Evolutionary conservation across 2,329 filamentous ascomycete genomes (phyloP).

Genomic region (Aaosphaeria pasadenensis): DNA sequence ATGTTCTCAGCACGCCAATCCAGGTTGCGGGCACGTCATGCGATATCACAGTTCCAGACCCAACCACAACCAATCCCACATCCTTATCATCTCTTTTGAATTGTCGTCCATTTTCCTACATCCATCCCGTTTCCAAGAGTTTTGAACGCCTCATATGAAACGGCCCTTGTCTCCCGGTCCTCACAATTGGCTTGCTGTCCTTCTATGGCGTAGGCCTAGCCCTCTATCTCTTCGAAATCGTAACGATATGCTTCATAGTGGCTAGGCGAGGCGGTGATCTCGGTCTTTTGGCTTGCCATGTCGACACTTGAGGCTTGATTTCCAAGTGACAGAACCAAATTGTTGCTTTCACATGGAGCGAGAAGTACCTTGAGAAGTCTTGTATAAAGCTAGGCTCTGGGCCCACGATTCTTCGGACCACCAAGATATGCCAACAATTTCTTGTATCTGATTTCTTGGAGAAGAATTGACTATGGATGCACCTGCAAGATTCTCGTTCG

Average conservation of each 20-base stretch:
- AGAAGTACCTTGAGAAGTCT: background rate
- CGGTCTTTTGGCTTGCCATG: background rate
- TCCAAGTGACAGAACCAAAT: background rate
- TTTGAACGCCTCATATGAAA: background rate
- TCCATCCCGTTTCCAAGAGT: background rate
- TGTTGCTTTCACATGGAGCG: background rate
- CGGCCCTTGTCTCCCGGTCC: background rate
- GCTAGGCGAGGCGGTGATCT: background rate
- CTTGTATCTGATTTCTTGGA: background rate
- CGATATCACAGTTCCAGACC: background rate
- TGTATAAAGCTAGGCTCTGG: background rate
- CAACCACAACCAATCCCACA: background rate
- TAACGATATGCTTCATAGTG: background rate
- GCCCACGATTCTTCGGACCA: background rate
- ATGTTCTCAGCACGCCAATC: background rate
- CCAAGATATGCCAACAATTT: background rate
- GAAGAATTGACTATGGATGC: background rate
- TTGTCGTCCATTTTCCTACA: background rate
- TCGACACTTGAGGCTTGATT: background rate
- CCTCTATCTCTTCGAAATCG: background rate
- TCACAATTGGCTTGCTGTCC: background rate
- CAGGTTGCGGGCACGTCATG: background rate
- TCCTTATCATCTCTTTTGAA: background rate
- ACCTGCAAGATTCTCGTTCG: background rate
- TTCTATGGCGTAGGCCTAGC: background rate